A percentile compares a stretch with the other conserved stretches of the same genome.
Conservation (phyloP, 192 early-diverging fungal species). For the Linnemannia zychae region DNA sequence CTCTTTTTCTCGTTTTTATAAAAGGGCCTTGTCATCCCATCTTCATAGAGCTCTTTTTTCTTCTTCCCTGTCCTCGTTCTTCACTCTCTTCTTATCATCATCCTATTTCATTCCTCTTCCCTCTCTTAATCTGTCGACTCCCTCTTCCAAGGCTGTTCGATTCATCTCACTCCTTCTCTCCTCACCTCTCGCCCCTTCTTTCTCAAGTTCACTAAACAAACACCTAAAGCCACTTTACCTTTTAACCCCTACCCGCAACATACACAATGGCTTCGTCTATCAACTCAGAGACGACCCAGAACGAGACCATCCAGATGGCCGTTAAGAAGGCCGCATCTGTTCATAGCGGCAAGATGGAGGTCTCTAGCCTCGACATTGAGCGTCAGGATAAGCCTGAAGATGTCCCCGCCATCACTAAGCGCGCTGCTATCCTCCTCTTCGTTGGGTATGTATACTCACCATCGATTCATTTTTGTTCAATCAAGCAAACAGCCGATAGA, state of each 20-base stretch:
- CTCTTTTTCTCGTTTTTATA: no score
- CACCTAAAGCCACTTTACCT: constrained; percentile 1
- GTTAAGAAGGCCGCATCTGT: background rate
- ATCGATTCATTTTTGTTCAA: background rate
- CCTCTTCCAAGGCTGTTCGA: background rate
- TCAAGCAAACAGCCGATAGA: background rate
- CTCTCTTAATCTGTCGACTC: background rate
- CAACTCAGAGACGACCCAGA: constrained; percentile 28
- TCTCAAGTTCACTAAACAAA: background rate
- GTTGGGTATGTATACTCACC: constrained; percentile 16
- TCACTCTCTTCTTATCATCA: background rate
- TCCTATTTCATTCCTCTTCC: background rate
- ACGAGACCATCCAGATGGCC: constrained; percentile 2
- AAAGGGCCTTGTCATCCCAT: no score
- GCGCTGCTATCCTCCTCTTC: constrained; percentile 39
- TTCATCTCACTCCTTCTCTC: background rate
- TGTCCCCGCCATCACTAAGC: constrained; percentile 18
- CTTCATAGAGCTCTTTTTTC: background rate
- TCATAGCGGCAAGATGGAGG: background rate
- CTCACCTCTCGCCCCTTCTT: background rate
- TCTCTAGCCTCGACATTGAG: constrained; percentile 24
- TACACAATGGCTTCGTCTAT: constrained; percentile 33
- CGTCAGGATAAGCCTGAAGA: background rate
- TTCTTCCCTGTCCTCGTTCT: background rate
- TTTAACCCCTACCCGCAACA: background rate